Conservation (phyloP, 2,329 filamentous ascomycete genomes). For the Monosporascus sp. region DNA sequence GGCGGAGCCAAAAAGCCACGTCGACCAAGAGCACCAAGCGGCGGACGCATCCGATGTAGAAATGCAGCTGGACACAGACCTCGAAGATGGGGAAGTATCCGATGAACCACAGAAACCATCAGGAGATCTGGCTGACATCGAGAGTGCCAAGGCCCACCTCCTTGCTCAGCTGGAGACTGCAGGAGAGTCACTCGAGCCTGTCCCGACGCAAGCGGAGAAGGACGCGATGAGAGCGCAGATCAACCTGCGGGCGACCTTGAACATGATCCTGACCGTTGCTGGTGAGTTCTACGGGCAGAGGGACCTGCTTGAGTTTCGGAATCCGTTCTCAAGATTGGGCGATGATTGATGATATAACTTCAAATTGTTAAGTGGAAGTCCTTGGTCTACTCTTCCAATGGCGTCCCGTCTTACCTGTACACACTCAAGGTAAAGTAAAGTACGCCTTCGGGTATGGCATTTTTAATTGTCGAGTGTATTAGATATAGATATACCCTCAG, state of each 20-base stretch:
- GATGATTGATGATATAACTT: not conserved
- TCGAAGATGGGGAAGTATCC: conserved; percentile 34
- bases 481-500: too few species aligned
- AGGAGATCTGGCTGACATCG: conserved; percentile 31
- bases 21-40: conserved; percentile 36
- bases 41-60: conserved; percentile 31
- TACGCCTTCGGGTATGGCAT: not conserved
- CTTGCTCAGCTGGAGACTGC: conserved; percentile 37
- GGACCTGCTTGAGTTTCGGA: conserved; percentile 73
- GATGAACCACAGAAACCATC: conserved; percentile 18
- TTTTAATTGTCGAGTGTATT: too few species aligned
- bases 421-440: not conserved
- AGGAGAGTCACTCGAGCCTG: not conserved
- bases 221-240: conserved; percentile 30
- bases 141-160: conserved; percentile 43
- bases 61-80: conserved; percentile 27
- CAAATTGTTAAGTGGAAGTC: not conserved
- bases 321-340: conserved; percentile 40
- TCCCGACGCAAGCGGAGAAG: conserved; percentile 24
- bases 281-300: conserved; percentile 87
- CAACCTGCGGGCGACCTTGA: conserved; percentile 67
- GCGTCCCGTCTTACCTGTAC: not conserved
- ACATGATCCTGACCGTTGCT: conserved; percentile 85
- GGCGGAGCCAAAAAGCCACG: conserved; percentile 11
- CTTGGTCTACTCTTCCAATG: too few species aligned